These are phyloP conservation scores for Neocallimastix lanati DNA, from an alignment of 192 early-diverging fungal species.

Conservation along the genomic window DNA sequence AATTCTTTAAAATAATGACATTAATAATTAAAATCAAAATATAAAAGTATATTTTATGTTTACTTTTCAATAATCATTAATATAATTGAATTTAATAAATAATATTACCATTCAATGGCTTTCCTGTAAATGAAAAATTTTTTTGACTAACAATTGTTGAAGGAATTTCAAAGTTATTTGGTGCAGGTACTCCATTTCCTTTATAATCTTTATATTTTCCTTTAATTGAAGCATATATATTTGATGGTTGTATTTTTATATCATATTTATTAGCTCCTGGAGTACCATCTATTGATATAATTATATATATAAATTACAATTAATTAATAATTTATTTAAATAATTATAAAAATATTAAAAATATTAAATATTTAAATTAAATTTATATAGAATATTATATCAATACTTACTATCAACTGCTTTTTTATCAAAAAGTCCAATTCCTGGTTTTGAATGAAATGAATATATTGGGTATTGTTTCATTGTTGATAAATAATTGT, in stretches of 20 bases:
- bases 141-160: background rate
- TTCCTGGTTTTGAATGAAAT: background rate
- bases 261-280: background rate
- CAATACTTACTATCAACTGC: background rate
- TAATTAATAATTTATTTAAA: too few relatives aligned
- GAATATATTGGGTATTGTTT: background rate
- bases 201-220: background rate
- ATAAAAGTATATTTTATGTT: too few relatives aligned
- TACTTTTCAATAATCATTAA: too few relatives aligned
- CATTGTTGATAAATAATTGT: background rate
- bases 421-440: background rate
- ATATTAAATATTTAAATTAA: too few relatives aligned
- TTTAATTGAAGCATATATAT: background rate
- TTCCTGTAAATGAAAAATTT: background rate
- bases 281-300: background rate
- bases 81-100: too few relatives aligned
- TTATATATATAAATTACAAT: too few relatives aligned
- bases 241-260: background rate
- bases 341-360: too few relatives aligned
- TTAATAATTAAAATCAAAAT: too few relatives aligned
- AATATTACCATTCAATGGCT: background rate
- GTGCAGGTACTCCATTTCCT: background rate
- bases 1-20: background rate
- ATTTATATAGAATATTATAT: background rate
- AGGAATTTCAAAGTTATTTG: background rate